phyloP scores from a whole-genome alignment of 345 rosid genomes.

The Heritiera fomes region DNA sequence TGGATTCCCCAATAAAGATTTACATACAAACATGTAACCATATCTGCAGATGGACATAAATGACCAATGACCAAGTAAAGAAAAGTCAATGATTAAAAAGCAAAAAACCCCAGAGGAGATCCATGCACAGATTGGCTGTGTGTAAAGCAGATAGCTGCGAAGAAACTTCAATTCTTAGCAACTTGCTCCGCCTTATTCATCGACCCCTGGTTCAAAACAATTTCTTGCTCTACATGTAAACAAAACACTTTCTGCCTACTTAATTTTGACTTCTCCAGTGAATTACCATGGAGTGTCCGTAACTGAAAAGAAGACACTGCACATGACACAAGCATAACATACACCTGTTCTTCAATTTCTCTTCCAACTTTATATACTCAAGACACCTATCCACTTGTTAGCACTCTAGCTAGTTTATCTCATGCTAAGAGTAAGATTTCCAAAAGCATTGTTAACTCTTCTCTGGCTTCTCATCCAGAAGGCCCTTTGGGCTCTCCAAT shows the following conservation, averaged over 20 bases:
- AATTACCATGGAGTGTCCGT: constrained; percentile 42
- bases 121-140: constrained; percentile 16
- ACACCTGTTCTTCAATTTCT: constrained; percentile 34
- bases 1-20: constrained; percentile 15
- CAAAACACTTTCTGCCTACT: constrained; percentile 41
- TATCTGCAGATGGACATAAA: constrained; percentile 27
- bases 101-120: constrained; percentile 28
- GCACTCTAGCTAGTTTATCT: constrained; percentile 37
- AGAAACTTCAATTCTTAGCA: constrained; percentile 31
- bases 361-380: constrained; percentile 56
- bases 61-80: background rate
- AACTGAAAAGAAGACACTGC: constrained; percentile 51
- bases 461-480: constrained; percentile 42
- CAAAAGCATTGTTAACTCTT: constrained; percentile 33
- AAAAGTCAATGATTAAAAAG: background rate
- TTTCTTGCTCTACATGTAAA: constrained; percentile 39
- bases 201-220: constrained; percentile 33
- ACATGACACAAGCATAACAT: constrained; percentile 32
- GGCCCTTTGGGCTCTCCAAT: constrained; percentile 50
- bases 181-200: constrained; percentile 42
- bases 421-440: constrained; percentile 28
- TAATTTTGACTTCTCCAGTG: constrained; percentile 17
- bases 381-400: constrained; percentile 44
- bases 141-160: constrained; percentile 13
- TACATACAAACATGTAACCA: constrained; percentile 21